A percentile compares a stretch with the other conserved stretches of the same genome.
Evolutionary conservation across 345 rosid species (phyloP).

Genomic region (Bruguiera sexangula): DNA sequence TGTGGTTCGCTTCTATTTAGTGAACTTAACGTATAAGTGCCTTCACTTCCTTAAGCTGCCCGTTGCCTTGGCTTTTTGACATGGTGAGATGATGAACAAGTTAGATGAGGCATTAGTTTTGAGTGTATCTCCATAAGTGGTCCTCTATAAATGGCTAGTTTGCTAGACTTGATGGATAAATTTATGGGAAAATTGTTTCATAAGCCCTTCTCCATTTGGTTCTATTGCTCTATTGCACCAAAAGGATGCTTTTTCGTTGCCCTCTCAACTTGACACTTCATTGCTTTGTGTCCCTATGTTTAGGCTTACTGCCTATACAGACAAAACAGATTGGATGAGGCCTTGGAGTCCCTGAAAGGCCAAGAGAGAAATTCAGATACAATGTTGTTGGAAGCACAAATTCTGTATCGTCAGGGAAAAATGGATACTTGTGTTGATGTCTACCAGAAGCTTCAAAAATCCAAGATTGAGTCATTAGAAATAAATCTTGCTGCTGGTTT

Average conservation of each 20-base stretch:
- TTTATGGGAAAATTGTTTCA: too few relatives aligned
- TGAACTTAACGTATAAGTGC: too few relatives aligned
- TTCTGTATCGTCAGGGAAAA: conserved; percentile 72
- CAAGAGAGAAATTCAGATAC: conserved; percentile 49
- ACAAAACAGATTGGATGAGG: conserved; percentile 78
- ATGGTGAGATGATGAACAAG: too few relatives aligned
- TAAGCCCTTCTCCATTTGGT: too few relatives aligned
- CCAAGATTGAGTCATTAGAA: conserved; percentile 57
- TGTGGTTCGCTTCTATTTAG: too few relatives aligned
- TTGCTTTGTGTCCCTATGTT: neutral
- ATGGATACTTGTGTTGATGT: conserved; percentile 66
- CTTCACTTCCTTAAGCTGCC: too few relatives aligned
- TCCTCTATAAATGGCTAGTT: too few relatives aligned
- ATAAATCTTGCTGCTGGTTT: conserved; percentile 68
- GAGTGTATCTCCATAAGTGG: too few relatives aligned
- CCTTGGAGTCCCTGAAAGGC: conserved; percentile 49
- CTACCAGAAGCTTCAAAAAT: conserved; percentile 55
- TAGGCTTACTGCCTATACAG: conserved; percentile 96
- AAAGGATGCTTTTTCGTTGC: conserved; percentile 28
- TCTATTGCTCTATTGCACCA: too few relatives aligned
- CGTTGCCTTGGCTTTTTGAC: too few relatives aligned
- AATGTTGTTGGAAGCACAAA: conserved; percentile 71
- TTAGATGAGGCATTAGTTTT: too few relatives aligned
- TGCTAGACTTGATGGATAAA: too few relatives aligned
- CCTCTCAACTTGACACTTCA: neutral